Evolutionary conservation across 345 rosid genomes (phyloP).

Genomic region (Brassica incana): DNA sequence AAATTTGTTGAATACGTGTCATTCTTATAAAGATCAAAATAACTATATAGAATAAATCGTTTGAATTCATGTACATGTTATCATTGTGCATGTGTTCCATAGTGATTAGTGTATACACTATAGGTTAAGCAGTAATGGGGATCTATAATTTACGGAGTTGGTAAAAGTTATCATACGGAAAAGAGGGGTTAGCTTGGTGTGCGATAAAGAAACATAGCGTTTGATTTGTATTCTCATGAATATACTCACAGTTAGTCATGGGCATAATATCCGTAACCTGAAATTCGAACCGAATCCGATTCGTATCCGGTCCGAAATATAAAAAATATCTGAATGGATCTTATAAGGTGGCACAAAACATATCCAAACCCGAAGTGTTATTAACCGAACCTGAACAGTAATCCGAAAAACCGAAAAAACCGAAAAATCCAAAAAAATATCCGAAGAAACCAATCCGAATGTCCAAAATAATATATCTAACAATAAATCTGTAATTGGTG

Average conservation of each 20-base stretch:
- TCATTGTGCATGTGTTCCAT: neutral
- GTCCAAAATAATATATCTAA: too few species aligned
- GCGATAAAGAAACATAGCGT: neutral
- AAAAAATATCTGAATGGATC: too few species aligned
- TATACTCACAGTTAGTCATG: neutral
- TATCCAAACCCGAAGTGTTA: too few species aligned
- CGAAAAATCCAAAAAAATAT: too few species aligned
- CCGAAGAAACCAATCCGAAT: too few species aligned
- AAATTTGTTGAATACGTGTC: conserved; percentile 19
- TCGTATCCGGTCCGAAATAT: too few species aligned
- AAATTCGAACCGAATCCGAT: too few species aligned
- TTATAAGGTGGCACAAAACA: too few species aligned
- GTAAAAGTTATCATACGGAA: neutral
- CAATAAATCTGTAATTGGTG: too few species aligned
- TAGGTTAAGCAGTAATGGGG: neutral
- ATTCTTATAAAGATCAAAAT: neutral
- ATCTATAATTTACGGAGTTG: neutral
- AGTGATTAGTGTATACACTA: neutral
- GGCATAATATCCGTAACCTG: too few species aligned
- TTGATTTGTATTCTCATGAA: neutral
- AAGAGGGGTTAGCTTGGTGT: neutral
- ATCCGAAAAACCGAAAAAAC: too few species aligned
- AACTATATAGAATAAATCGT: neutral
- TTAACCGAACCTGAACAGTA: too few species aligned
- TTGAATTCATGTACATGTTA: conserved; percentile 9